Base-by-base conservation (phyloP, 2,329 filamentous ascomycete genomes). In the Neopestalotiopsis clavispora region DNA sequence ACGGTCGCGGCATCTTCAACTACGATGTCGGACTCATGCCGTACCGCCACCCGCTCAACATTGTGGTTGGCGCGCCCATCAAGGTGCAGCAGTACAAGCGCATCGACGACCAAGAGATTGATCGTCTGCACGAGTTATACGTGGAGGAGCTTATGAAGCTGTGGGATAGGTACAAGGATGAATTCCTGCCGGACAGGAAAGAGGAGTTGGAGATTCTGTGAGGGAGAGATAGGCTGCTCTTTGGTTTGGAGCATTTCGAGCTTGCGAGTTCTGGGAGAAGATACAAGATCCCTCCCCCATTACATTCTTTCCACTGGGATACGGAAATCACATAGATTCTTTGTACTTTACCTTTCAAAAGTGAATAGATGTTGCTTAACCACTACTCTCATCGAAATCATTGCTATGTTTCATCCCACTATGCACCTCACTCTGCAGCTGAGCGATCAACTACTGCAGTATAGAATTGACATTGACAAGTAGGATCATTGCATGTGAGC, bases 21-120 rank as follows among this genome's bases (percentile, higher is more conserved):
- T 98, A 99, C 78, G 96, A 99, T 79, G 94, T 98, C 14, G 96
- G 96, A 4, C 84, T 98, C 75, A 94, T 98, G 93, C 96, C 96
- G 0, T 98, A 98, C 79, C 90, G 96, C 13, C 86, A 91, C 65
- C 91, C 94, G 12, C 84, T 99, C 69, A 96, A 98, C 77, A 89
- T 98, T 62, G 95, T 99, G 13, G 93, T 97, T 14, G 95, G 95
- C 3, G 86, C 88, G 66, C 94, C 95, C 0, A 94, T 98, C 70
- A 84, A 85, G 71, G 91, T 97, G 5, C 82, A 86, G 64, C 83
- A 86, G 70, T 82, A 86, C 23, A 83, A 87, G 42, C 89, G 90
- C 70, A 92, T 95, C 1, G 87, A 91, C 30, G 88, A 92, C 70
- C 86, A 85, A 7, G 94, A 97, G 74, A 90, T 98, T 71, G 91